phyloP scores from a whole-genome alignment of 495 filamentous ascomycete species.

The Chaetomium tenue region DNA sequence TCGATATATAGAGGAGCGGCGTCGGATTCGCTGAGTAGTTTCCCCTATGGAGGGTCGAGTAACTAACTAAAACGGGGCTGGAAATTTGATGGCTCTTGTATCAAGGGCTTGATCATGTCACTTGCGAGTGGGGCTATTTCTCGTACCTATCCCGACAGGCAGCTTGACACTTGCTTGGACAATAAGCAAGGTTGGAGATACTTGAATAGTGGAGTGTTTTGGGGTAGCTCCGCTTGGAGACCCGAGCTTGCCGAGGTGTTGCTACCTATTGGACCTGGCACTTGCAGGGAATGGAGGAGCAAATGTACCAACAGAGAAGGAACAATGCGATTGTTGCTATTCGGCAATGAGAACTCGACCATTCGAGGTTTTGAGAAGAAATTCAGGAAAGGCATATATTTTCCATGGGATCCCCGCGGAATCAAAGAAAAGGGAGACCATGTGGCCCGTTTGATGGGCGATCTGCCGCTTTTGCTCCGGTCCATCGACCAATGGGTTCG shows the following conservation, averaged over 20 bases:
- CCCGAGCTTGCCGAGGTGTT: neutral
- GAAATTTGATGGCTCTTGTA: neutral
- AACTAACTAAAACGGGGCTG: neutral
- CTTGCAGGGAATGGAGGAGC: no score
- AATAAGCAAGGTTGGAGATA: no score
- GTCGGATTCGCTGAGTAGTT: neutral
- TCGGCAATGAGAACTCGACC: no score
- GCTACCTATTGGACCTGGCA: neutral
- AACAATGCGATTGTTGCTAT: no score
- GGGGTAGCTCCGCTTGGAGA: neutral
- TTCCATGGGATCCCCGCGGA: neutral
- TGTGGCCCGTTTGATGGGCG: slow-evolving; percentile 22
- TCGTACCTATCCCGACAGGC: neutral
- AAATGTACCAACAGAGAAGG: no score
- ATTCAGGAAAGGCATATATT: neutral
- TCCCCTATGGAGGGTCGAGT: neutral
- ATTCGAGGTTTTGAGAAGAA: neutral
- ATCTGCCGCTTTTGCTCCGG: slow-evolving; percentile 20
- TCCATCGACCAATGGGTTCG: slow-evolving; percentile 21
- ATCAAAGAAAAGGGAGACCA: neutral
- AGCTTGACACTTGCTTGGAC: no score
- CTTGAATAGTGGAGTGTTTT: no score
- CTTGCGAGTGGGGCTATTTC: neutral
- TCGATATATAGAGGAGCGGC: neutral
- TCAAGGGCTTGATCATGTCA: neutral